These are phyloP conservation scores for Fusarium agapanthi DNA, from an alignment of 2,329 filamentous ascomycete species.

Conservation along the genomic window DNA sequence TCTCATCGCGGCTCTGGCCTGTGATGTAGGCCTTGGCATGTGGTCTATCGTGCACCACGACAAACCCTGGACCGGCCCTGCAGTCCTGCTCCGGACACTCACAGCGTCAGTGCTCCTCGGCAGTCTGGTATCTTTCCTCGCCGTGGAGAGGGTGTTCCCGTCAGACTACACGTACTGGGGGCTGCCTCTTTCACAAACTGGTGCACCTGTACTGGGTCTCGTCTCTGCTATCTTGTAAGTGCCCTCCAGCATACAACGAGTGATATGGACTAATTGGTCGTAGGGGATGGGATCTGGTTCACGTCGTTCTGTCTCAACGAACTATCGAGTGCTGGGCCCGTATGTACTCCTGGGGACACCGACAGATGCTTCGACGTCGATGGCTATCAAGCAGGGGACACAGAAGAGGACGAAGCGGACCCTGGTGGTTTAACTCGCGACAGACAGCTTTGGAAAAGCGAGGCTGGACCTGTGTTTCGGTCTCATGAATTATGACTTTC, in stretches of 20 bases:
- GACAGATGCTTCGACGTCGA: constrained; percentile 23
- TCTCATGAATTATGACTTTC: constrained; percentile 30
- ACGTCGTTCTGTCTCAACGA: constrained; percentile 35
- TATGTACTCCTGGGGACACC: constrained; percentile 33
- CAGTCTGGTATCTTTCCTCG: constrained; percentile 49
- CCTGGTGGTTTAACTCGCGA: constrained; percentile 32
- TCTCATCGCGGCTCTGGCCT: constrained; percentile 44
- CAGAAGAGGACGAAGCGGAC: constrained; percentile 21
- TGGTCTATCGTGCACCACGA: constrained; percentile 46
- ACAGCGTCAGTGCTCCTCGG: constrained; percentile 48
- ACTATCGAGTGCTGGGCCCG: constrained; percentile 34
- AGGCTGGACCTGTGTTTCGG: constrained; percentile 35
- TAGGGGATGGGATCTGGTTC: constrained; percentile 38
- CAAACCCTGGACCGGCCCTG: constrained; percentile 45
- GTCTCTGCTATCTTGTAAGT: constrained; percentile 49
- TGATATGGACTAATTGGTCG: constrained; percentile 7
- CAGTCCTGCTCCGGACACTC: constrained; percentile 44
- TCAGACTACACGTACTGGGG: constrained; percentile 50
- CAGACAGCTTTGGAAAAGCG: constrained; percentile 22
- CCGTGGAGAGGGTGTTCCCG: constrained; percentile 49
- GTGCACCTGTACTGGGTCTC: constrained; percentile 48
- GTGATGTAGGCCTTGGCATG: constrained; percentile 50
- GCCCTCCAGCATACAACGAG: neutral
- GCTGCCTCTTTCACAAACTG: constrained; percentile 41
- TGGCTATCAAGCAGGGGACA: constrained; percentile 15